Conservation (phyloP, 2,329 filamentous ascomycete genomes). For the Aspergillus transmontanensis region DNA sequence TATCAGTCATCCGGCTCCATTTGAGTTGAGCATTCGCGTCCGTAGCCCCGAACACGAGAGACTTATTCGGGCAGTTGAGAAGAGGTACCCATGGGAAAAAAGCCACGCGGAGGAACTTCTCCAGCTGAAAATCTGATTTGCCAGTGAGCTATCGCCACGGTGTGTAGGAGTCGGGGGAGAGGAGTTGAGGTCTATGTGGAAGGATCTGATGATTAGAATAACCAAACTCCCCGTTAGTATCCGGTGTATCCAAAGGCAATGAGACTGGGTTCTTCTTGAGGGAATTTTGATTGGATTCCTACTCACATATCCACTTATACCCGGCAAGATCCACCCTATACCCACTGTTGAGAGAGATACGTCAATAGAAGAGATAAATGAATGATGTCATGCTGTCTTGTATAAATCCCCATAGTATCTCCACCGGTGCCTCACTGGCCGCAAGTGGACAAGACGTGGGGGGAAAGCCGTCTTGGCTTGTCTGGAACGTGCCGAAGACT, state of each 20-base stretch:
- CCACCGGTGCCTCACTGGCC: not conserved
- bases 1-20: conserved; percentile 41
- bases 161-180: not conserved
- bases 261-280: not conserved
- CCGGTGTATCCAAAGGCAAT: not conserved
- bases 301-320: not conserved
- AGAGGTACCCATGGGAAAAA: conserved; percentile 43
- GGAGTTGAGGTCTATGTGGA: not conserved
- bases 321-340: not conserved
- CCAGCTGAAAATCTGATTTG: not conserved
- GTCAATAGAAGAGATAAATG: not conserved
- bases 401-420: not conserved
- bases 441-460: not conserved
- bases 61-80: conserved; percentile 37
- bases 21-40: conserved; percentile 34
- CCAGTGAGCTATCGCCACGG: not conserved
- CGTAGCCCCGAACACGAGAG: conserved; percentile 34
- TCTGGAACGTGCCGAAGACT: not conserved
- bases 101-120: conserved; percentile 35
- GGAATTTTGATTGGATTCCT: not conserved
- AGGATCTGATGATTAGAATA: not conserved
- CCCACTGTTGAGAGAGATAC: not conserved
- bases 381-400: not conserved
- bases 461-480: not conserved
- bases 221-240: not conserved